phyloP scores from a whole-genome alignment of 495 filamentous ascomycete genomes.

The Penicillium desertorum region DNA sequence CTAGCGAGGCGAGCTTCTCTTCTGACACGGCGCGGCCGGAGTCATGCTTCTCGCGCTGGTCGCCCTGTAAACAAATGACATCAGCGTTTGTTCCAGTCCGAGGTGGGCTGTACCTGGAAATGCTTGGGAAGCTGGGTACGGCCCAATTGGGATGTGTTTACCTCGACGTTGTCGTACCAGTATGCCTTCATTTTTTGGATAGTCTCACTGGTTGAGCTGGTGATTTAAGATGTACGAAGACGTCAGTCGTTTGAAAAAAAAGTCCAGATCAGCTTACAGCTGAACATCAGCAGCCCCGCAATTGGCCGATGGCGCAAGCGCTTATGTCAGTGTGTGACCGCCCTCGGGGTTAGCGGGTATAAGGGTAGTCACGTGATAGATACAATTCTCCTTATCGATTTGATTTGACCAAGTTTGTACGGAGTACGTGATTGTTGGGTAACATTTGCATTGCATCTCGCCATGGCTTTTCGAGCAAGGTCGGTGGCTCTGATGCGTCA shows the following conservation, averaged over 20 bases:
- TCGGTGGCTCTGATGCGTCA: constrained; percentile 33
- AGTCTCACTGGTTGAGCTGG: neutral
- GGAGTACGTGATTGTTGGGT: neutral
- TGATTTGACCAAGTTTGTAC: constrained; percentile 3
- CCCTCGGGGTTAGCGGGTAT: constrained; percentile 25
- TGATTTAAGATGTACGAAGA: constrained; percentile 1
- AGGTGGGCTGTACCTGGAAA: constrained; percentile 13
- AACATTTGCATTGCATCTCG: constrained; percentile 10
- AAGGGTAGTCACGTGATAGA: constrained; percentile 22
- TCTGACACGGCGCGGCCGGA: constrained; percentile 65
- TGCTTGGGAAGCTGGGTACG: neutral
- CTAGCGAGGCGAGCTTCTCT: constrained; percentile 65
- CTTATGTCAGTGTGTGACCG: constrained; percentile 32
- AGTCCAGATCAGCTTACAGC: constrained; percentile 13
- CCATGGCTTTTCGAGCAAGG: constrained; percentile 41
- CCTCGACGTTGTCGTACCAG: constrained; percentile 75
- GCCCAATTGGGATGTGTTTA: constrained; percentile 43
- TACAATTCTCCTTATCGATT: constrained; percentile 26
- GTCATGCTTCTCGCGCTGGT: constrained; percentile 89
- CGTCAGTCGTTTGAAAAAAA: constrained; percentile 5
- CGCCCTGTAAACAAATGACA: constrained; percentile 58
- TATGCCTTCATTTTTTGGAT: constrained; percentile 69
- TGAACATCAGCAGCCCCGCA: constrained; percentile 48
- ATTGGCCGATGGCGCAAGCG: constrained; percentile 40
- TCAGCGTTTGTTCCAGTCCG: constrained; percentile 15